Evolutionary conservation across 2,329 filamentous ascomycete species (phyloP).

Genomic region (Aspergillus pseudotamarii): DNA sequence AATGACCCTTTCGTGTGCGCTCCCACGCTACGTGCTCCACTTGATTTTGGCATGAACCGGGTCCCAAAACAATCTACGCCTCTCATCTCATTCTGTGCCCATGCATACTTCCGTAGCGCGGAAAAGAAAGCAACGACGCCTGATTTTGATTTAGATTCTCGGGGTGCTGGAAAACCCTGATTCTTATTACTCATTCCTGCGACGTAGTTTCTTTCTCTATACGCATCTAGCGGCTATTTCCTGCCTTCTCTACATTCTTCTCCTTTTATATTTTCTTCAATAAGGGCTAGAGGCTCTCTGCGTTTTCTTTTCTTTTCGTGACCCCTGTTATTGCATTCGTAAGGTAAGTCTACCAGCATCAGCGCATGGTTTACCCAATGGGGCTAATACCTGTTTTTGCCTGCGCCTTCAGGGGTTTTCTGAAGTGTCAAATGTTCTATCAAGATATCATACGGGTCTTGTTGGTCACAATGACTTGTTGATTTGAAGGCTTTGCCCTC

Average conservation of each 20-base stretch:
- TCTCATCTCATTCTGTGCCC: slow-evolving; percentile 14
- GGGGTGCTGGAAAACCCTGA: slow-evolving; percentile 26
- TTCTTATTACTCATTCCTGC: slow-evolving; percentile 23
- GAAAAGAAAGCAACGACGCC: slow-evolving; percentile 22
- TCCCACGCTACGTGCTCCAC: slow-evolving; percentile 23
- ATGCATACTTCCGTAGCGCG: slow-evolving; percentile 9
- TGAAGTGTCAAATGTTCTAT: slow-evolving; percentile 13
- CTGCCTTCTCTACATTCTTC: slow-evolving; percentile 22
- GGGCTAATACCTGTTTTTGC: slow-evolving; percentile 15
- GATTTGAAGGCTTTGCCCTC: slow-evolving; percentile 17
- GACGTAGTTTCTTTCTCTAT: slow-evolving; percentile 16
- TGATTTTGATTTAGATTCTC: slow-evolving; percentile 21
- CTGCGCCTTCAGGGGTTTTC: slow-evolving; percentile 17
- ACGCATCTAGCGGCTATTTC: slow-evolving; percentile 12
- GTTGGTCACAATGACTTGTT: slow-evolving; percentile 31
- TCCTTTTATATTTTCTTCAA: slow-evolving; percentile 15
- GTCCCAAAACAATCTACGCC: slow-evolving; percentile 17
- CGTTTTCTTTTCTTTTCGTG: slow-evolving; percentile 13
- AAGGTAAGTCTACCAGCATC: slow-evolving; percentile 26
- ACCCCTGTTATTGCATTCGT: slow-evolving; percentile 17
- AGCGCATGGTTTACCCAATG: not conserved
- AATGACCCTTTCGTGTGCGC: slow-evolving; percentile 21
- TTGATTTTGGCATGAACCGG: slow-evolving; percentile 12
- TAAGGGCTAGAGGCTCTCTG: slow-evolving; percentile 32
- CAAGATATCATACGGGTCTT: slow-evolving; percentile 22